Conservation (phyloP, 2,329 filamentous ascomycete genomes). For the Stachybotrys echinatus region DNA sequence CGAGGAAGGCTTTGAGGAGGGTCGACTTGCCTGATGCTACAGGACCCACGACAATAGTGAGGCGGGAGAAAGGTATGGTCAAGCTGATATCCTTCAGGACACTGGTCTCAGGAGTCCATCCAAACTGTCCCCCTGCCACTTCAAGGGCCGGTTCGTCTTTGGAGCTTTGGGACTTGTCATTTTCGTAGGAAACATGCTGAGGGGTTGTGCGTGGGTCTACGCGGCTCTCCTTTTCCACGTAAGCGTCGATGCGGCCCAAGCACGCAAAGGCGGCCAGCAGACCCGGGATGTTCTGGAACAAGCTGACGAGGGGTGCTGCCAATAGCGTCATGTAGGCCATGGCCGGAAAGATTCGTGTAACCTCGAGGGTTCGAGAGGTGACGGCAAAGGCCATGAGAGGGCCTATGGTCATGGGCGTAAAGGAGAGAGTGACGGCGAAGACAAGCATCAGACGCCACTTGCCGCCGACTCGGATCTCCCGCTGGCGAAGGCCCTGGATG, state of each 20-base stretch:
- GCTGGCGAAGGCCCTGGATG: background rate
- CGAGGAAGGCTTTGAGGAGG: background rate
- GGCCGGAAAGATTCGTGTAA: background rate
- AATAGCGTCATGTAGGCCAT: background rate
- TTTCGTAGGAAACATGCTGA: background rate
- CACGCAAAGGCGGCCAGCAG: background rate
- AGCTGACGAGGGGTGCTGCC: background rate
- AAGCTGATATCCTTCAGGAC: background rate
- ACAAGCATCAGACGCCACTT: background rate
- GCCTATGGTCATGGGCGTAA: background rate
- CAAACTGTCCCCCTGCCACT: background rate
- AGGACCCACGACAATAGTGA: background rate
- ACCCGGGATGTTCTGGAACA: background rate
- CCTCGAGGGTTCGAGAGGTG: background rate
- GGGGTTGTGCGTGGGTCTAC: background rate
- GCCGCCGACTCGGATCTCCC: background rate
- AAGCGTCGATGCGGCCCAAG: background rate
- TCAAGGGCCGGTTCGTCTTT: background rate
- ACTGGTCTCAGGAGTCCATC: background rate
- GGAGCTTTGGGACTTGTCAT: background rate
- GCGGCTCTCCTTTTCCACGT: background rate
- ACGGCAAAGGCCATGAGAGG: background rate
- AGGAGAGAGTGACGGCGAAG: background rate
- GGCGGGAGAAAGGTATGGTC: background rate
- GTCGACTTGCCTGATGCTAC: background rate